Conservation (phyloP, 2,329 filamentous ascomycete species). For the Botrytis elliptica region DNA sequence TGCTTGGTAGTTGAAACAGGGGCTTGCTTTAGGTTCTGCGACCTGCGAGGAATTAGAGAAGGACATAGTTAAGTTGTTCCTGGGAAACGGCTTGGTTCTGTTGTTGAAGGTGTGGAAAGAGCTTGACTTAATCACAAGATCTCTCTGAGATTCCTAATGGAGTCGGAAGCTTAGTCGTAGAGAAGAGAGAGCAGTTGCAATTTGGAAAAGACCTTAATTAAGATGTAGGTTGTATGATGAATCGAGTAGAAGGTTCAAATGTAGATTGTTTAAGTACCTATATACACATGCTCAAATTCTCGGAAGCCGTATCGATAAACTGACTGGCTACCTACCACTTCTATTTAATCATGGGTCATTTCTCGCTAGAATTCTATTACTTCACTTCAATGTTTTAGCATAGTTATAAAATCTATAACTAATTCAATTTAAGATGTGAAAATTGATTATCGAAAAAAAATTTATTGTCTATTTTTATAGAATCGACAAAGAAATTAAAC, state of each 20-base stretch:
- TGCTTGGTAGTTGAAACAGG: not conserved
- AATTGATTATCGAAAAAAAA: rapidly evolving
- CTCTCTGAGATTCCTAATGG: not conserved
- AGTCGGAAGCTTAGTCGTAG: not conserved
- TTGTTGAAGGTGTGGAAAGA: not conserved
- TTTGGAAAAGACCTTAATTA: too few species aligned
- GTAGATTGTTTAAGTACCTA: too few species aligned
- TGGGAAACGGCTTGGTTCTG: not conserved
- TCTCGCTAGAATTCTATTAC: not conserved
- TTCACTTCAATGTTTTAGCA: not conserved
- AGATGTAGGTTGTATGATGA: too few species aligned
- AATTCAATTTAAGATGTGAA: not conserved
- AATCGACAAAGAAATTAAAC: not conserved
- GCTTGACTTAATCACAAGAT: not conserved
- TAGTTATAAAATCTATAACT: not conserved
- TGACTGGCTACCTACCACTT: not conserved
- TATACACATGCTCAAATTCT: too few species aligned
- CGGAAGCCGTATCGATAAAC: not conserved
- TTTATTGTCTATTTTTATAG: not conserved
- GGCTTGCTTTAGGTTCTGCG: not conserved
- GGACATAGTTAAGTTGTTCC: not conserved
- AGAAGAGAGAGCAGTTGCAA: too few species aligned
- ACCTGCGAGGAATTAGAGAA: not conserved
- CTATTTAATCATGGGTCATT: not conserved
- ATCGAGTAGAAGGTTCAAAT: too few species aligned